Evolutionary conservation across 495 filamentous ascomycete species (phyloP).

Genomic region (Penicillium soppii): DNA sequence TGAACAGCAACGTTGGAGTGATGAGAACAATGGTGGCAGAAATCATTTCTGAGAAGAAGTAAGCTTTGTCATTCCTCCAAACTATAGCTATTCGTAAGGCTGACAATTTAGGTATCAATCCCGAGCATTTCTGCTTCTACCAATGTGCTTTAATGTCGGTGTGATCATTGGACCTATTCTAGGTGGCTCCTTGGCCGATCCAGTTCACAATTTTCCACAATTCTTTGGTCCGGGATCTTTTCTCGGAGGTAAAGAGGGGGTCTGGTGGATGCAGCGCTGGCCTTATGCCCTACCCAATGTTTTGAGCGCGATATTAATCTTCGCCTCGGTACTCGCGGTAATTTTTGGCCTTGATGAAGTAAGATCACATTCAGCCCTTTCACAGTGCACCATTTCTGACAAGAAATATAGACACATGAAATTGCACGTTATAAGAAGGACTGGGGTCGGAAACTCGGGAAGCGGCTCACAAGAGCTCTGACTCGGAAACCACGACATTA

Average conservation of each 20-base stretch:
- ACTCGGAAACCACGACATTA: constrained; percentile 27
- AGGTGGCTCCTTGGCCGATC: constrained; percentile 73
- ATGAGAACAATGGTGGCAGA: constrained; percentile 81
- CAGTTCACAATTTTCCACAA: constrained; percentile 59
- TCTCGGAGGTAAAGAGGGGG: constrained; percentile 49
- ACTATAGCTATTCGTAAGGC: background rate
- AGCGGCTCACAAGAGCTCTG: constrained; percentile 37
- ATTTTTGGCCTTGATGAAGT: constrained; percentile 62
- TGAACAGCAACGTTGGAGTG: constrained; percentile 82
- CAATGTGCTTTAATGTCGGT: constrained; percentile 75
- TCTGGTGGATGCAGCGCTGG: constrained; percentile 60
- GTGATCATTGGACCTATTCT: constrained; percentile 65
- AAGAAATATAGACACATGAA: constrained; percentile 46
- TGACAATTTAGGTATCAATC: constrained; percentile 56
- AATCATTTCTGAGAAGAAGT: constrained; percentile 69
- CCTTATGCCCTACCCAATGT: constrained; percentile 65
- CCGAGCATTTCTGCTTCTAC: constrained; percentile 75
- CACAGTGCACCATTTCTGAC: constrained; percentile 9
- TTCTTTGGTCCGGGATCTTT: constrained; percentile 63
- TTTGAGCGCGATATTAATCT: constrained; percentile 55
- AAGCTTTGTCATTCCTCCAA: background rate
- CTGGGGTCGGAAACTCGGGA: constrained; percentile 49
- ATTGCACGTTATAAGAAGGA: constrained; percentile 44
- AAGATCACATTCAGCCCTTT: constrained; percentile 5
- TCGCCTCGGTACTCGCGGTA: constrained; percentile 44